These are phyloP conservation scores for Coccomyxa sp. DNA, from an alignment of 139 green algal genomes.

Conservation along the genomic window DNA sequence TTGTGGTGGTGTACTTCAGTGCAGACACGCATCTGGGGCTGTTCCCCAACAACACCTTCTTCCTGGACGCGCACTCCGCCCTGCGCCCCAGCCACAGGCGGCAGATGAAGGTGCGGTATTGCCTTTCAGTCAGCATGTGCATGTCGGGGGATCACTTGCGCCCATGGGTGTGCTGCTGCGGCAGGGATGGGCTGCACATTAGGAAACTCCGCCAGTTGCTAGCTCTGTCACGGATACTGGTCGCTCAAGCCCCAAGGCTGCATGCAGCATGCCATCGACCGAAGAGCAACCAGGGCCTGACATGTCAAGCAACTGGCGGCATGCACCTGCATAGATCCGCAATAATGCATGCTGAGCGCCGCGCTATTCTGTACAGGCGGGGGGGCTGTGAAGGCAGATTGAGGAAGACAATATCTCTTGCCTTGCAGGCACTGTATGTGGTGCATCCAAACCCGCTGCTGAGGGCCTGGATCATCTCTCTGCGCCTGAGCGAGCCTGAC, in stretches of 20 bases:
- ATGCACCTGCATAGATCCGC: too few species aligned
- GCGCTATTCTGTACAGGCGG: too few species aligned
- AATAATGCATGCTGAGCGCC: too few species aligned
- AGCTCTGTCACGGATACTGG: neutral
- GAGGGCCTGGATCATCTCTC: neutral
- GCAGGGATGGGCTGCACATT: neutral
- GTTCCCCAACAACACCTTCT: neutral
- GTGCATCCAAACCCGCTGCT: neutral
- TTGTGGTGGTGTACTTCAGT: constrained; percentile 5
- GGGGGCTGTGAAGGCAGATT: too few species aligned
- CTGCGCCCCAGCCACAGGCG: neutral
- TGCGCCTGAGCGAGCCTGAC: constrained; percentile 2
- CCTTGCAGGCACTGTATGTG: constrained; percentile 2
- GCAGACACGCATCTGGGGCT: neutral
- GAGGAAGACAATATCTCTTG: too few species aligned
- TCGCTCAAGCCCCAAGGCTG: too few species aligned
- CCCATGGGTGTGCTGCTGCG: neutral
- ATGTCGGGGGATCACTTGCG: neutral
- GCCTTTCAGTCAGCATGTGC: neutral
- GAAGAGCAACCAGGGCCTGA: too few species aligned
- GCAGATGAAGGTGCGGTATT: neutral
- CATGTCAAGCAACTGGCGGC: too few species aligned
- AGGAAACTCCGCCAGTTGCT: neutral
- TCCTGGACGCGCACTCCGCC: neutral
- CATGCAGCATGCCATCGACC: too few species aligned